Percentiles rank a stretch among this genome's conserved stretches.
Evolutionary conservation across 2,329 filamentous ascomycete species (phyloP).

Genomic region (Fusarium sacchari): DNA sequence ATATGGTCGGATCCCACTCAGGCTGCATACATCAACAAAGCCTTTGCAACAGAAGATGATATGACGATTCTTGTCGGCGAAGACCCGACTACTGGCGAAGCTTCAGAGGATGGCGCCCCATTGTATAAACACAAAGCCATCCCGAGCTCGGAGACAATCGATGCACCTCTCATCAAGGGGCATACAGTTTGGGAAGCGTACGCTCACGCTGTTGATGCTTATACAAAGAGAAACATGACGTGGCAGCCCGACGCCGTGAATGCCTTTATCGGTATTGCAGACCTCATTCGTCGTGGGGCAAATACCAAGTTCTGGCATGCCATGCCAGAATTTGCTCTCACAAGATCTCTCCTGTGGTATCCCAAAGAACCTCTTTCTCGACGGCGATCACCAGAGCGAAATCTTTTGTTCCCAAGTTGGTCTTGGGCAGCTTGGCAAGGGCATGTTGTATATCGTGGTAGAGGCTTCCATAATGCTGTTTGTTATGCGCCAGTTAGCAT

Average conservation of each 20-base stretch:
- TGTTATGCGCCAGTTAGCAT: background rate
- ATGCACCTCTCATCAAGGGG: background rate
- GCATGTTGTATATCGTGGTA: conserved; percentile 2
- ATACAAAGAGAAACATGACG: conserved; percentile 20
- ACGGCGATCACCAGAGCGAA: background rate
- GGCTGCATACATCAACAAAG: background rate
- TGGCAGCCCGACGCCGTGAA: conserved; percentile 24
- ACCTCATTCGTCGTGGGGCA: conserved; percentile 7
- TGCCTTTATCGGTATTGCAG: conserved; percentile 21
- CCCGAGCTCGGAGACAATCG: background rate
- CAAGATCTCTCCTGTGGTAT: conserved; percentile 6
- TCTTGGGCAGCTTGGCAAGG: conserved; percentile 27
- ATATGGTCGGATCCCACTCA: conserved; percentile 22
- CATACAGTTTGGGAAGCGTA: conserved; percentile 13
- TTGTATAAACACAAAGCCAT: conserved; percentile 9
- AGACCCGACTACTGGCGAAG: background rate
- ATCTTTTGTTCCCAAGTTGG: conserved; percentile 12
- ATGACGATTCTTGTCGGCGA: conserved; percentile 9
- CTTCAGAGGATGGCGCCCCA: background rate
- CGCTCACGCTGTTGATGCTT: conserved; percentile 4
- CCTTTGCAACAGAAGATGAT: conserved; percentile 3
- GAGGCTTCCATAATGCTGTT: conserved; percentile 17
- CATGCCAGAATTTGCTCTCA: conserved; percentile 13
- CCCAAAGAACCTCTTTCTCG: conserved; percentile 6
- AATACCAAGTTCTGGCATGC: conserved; percentile 28